Percentiles rank a stretch among this genome's conserved stretches.
Conservation (phyloP, 169 alveolate genomes). For the Pseudocohnilembus persalinus region DNA sequence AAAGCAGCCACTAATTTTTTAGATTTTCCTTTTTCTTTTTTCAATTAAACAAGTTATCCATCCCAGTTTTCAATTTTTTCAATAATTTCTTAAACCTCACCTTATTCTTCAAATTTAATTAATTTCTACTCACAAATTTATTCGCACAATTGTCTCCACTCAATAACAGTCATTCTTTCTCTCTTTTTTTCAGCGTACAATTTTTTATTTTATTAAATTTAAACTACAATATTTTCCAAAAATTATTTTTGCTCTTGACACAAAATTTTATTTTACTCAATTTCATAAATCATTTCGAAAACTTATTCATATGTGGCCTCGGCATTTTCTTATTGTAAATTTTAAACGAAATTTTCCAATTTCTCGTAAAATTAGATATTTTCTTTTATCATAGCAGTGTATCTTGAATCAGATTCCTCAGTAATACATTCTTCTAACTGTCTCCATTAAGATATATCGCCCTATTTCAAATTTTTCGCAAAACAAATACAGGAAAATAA, state of each 20-base stretch:
- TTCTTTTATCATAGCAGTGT: neutral
- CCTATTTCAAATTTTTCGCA: neutral
- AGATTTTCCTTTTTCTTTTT: neutral
- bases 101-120: neutral
- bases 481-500: neutral
- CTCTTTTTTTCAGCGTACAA: neutral
- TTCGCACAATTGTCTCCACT: neutral
- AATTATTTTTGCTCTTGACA: no score
- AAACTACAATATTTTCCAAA: neutral
- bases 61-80: neutral
- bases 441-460: neutral
- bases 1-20: neutral
- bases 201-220: no score
- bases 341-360: no score
- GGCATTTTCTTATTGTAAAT: neutral
- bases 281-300: neutral
- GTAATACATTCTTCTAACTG: neutral
- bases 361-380: neutral
- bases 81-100: neutral
- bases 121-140: neutral
- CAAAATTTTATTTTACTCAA: no score
- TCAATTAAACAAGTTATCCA: neutral
- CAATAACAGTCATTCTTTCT: neutral
- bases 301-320: neutral
- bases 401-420: neutral